Evolutionary conservation across 768 basidiomycete genomes (phyloP).

Genomic region (Mrakia hoshinonis): DNA sequence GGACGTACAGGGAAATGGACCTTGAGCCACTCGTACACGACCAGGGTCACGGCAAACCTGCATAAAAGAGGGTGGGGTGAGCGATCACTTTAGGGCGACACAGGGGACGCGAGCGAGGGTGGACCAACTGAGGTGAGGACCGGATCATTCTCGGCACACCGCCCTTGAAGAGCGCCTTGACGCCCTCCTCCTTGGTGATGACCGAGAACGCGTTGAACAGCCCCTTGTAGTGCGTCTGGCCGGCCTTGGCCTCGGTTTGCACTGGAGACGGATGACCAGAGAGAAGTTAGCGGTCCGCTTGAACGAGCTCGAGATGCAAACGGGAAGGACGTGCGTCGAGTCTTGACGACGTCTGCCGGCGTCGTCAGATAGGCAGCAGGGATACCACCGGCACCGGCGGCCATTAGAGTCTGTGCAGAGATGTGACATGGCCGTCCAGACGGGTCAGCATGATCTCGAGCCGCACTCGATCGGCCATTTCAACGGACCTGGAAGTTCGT

Average conservation of each 20-base stretch:
- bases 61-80: slow-evolving; percentile 33
- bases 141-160: slow-evolving; percentile 78
- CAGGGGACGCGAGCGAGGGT: not conserved
- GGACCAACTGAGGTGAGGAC: slow-evolving; percentile 57
- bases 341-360: slow-evolving; percentile 85
- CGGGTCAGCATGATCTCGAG: too few relatives aligned
- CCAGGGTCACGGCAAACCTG: slow-evolving; percentile 85
- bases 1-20: slow-evolving; percentile 29
- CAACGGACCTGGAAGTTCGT: slow-evolving; percentile 88
- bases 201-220: slow-evolving; percentile 77
- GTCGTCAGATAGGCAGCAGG: slow-evolving; percentile 59
- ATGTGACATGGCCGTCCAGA: too few relatives aligned
- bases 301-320: not conserved
- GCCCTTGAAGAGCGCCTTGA: slow-evolving; percentile 75
- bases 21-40: slow-evolving; percentile 47
- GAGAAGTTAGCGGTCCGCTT: not conserved
- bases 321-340: slow-evolving; percentile 37
- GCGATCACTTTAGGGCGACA: not conserved
- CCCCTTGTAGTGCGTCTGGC: slow-evolving; percentile 86
- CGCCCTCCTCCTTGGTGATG: slow-evolving; percentile 59
- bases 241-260: slow-evolving; percentile 84
- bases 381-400: slow-evolving; percentile 84
- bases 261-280: slow-evolving; percentile 45
- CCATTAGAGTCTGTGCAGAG: slow-evolving; percentile 65
- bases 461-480: too few relatives aligned